Percentiles rank a stretch among this genome's conserved stretches.
phyloP scores from a whole-genome alignment of 305 asterid genomes.

The Fraxinus velutina region DNA sequence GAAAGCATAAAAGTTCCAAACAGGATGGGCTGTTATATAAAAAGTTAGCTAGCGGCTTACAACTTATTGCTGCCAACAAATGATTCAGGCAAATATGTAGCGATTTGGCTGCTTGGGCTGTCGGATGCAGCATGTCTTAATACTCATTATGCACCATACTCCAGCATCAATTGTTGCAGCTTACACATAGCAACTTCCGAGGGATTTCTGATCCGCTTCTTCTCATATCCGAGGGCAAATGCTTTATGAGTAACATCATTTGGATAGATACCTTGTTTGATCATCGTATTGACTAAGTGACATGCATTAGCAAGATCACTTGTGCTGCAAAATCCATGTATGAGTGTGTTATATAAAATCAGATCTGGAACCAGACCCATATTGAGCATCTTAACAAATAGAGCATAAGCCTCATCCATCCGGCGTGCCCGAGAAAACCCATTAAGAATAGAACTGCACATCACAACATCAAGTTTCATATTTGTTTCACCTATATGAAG shows the following conservation, averaged over 20 bases:
- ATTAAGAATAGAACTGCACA: constrained; percentile 25
- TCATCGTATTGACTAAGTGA: constrained; percentile 18
- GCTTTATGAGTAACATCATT: constrained; percentile 24
- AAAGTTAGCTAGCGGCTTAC: background rate
- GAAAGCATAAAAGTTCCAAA: background rate
- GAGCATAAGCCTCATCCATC: constrained; percentile 27
- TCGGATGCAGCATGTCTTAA: background rate
- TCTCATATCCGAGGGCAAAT: constrained; percentile 23
- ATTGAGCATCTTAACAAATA: constrained; percentile 19
- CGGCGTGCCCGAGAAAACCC: constrained; percentile 20
- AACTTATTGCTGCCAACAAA: background rate
- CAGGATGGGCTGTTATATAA: background rate
- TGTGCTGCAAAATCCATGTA: constrained; percentile 27
- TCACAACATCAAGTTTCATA: constrained; percentile 29
- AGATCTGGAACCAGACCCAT: constrained; percentile 28
- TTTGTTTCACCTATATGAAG: constrained; percentile 17
- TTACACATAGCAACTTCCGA: constrained; percentile 15
- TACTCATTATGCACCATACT: constrained; percentile 5
- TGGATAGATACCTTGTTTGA: constrained; percentile 24
- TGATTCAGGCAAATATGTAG: background rate
- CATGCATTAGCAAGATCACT: constrained; percentile 19
- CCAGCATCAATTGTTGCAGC: constrained; percentile 19
- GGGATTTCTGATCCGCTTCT: constrained; percentile 16
- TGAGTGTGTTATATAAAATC: constrained; percentile 29
- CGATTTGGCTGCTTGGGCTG: background rate